Evolutionary conservation across 75 land plant genomes (phyloP).

Genomic region (Larix kaempferi): DNA sequence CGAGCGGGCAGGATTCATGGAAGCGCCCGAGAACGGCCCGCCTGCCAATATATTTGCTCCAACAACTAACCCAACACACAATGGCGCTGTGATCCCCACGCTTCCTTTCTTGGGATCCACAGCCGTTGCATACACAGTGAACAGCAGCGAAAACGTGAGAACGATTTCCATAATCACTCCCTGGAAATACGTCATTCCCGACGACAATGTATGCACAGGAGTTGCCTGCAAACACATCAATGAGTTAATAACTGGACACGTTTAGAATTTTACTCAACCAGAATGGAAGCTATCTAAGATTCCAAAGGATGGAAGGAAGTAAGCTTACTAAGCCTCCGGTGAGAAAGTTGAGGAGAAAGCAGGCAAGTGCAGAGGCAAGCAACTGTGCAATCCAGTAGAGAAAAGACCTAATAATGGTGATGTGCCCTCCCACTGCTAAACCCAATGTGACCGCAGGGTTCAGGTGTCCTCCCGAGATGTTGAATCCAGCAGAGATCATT

Average conservation of each 20-base stretch:
- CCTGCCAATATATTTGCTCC: constrained; percentile 78
- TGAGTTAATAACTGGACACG: not conserved
- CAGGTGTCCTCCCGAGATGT: constrained; percentile 72
- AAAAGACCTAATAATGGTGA: constrained; percentile 48
- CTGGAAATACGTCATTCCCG: constrained; percentile 9
- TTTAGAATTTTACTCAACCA: not conserved
- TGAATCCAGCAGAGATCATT: constrained; percentile 31
- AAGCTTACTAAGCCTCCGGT: constrained; percentile 34
- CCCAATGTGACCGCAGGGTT: constrained; percentile 86
- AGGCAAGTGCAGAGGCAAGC: constrained; percentile 54
- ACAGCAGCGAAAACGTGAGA: constrained; percentile 30
- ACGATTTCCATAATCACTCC: constrained; percentile 21
- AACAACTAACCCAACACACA: constrained; percentile 68
- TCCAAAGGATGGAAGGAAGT: not conserved
- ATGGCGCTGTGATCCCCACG: constrained; percentile 26
- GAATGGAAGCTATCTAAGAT: not conserved
- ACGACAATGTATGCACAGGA: constrained; percentile 17
- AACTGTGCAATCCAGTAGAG: constrained; percentile 65
- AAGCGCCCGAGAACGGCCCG: constrained; percentile 85
- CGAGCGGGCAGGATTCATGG: constrained; percentile 94
- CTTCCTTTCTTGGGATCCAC: constrained; percentile 30
- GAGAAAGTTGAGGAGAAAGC: constrained; percentile 47
- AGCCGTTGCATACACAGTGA: constrained; percentile 20
- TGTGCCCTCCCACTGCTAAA: constrained; percentile 63
- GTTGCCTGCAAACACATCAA: constrained; percentile 9